Conservation (phyloP, 1,284 basidiomycete species). For the Calocybe gambosa region DNA sequence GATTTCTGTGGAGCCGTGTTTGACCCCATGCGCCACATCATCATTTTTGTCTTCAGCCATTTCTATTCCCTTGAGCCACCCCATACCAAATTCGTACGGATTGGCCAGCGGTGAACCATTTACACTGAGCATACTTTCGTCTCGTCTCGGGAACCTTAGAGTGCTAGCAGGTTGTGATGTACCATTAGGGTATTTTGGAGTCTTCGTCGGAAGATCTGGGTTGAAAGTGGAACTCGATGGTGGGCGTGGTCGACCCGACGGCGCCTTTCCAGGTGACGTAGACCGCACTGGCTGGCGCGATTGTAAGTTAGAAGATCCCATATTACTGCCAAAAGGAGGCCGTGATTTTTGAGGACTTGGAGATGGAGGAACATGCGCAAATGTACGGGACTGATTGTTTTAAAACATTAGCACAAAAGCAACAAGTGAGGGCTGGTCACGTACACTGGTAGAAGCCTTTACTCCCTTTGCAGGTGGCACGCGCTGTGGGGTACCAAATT, state of each 20-base stretch:
- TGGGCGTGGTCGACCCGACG: slow-evolving; percentile 32
- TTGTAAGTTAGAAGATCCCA: slow-evolving; percentile 24
- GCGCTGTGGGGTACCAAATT: slow-evolving; percentile 41
- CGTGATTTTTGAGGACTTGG: slow-evolving; percentile 51
- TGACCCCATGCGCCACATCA: slow-evolving; percentile 2
- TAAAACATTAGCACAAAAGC: neutral
- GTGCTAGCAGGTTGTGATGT: slow-evolving; percentile 18
- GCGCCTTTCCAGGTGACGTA: slow-evolving; percentile 43
- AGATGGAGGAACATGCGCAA: slow-evolving; percentile 36
- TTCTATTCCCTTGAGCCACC: slow-evolving; percentile 39
- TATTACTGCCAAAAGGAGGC: slow-evolving; percentile 31
- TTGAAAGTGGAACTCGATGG: slow-evolving; percentile 71
- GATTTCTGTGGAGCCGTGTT: slow-evolving; percentile 16
- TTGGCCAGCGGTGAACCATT: slow-evolving; percentile 76
- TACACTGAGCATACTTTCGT: slow-evolving; percentile 68
- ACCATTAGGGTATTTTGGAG: slow-evolving; percentile 49
- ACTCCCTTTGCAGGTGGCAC: slow-evolving; percentile 33
- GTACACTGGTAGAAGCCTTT: slow-evolving; percentile 47
- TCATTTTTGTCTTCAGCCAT: slow-evolving; percentile 32
- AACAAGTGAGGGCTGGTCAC: slow-evolving; percentile 16
- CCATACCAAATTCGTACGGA: slow-evolving; percentile 55
- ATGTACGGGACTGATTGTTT: slow-evolving; percentile 27
- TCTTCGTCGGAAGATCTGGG: slow-evolving; percentile 54
- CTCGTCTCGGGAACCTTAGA: slow-evolving; percentile 51
- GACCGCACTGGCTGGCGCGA: slow-evolving; percentile 35